Conservation (phyloP, 345 rosid genomes). For the Passiflora organensis region DNA sequence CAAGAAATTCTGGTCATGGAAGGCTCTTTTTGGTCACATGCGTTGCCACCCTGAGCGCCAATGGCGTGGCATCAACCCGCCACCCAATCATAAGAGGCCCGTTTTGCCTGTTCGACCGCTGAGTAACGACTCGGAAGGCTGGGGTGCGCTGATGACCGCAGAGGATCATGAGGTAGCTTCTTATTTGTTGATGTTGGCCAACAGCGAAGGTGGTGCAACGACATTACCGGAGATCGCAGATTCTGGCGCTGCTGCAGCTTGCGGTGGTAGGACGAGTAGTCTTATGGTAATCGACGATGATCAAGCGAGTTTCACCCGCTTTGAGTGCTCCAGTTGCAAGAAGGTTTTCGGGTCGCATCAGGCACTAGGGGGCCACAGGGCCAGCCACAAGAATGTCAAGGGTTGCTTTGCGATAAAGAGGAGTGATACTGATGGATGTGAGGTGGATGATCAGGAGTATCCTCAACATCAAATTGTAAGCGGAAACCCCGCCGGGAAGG, state of each 20-base stretch:
- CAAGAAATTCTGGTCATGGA: constrained; percentile 77
- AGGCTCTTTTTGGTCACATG: constrained; percentile 76
- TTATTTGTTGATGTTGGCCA: constrained; percentile 53
- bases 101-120: constrained; percentile 9
- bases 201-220: neutral
- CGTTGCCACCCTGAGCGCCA: constrained; percentile 66
- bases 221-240: neutral
- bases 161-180: constrained; percentile 74
- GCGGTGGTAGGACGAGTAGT: neutral
- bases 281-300: constrained; percentile 16
- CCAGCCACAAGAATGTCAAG: constrained; percentile 74
- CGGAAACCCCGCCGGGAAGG: neutral
- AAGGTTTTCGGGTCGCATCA: constrained; percentile 82
- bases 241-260: neutral
- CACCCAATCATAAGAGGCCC: constrained; percentile 19
- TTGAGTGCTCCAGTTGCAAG: constrained; percentile 78
- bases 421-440: neutral
- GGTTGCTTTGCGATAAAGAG: constrained; percentile 69
- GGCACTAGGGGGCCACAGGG: constrained; percentile 88
- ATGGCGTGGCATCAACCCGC: constrained; percentile 59
- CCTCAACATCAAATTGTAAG: neutral
- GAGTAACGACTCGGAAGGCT: constrained; percentile 3
- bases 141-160: constrained; percentile 23
- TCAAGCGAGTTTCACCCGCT: constrained; percentile 18
- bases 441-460: neutral